These are phyloP conservation scores for Cladochytrium replicatum DNA, from an alignment of 192 early-diverging fungal genomes.

Conservation along the genomic window DNA sequence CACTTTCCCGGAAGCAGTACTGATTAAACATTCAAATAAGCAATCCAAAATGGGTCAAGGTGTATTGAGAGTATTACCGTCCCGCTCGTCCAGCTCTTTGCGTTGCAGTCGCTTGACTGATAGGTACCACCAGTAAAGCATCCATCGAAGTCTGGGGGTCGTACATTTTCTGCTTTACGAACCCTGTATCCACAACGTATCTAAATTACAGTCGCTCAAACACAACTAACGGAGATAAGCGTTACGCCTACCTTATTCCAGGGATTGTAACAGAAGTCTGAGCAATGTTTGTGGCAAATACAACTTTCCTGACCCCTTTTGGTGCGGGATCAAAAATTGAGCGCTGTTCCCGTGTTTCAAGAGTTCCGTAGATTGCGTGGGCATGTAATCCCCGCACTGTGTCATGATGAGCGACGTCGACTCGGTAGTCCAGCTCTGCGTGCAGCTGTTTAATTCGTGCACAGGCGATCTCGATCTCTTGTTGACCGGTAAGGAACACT, in stretches of 20 bases:
- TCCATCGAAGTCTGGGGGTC: slow-evolving; percentile 41
- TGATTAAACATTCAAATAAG: slow-evolving; percentile 3
- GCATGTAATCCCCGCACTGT: not conserved
- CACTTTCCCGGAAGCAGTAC: slow-evolving; percentile 44
- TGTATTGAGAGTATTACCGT: slow-evolving; percentile 5
- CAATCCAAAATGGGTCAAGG: slow-evolving; percentile 2
- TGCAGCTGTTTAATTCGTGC: slow-evolving; percentile 41
- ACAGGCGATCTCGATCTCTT: slow-evolving; percentile 50
- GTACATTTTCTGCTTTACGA: slow-evolving; percentile 53
- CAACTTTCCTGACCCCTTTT: slow-evolving; percentile 35
- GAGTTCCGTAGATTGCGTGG: slow-evolving; percentile 51
- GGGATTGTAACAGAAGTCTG: slow-evolving; percentile 53
- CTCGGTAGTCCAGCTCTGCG: slow-evolving; percentile 33
- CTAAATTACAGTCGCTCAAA: slow-evolving; percentile 4
- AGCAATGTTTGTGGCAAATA: slow-evolving; percentile 53
- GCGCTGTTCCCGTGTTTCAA: slow-evolving; percentile 62
- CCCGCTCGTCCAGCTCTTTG: slow-evolving; percentile 53
- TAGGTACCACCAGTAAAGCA: slow-evolving; percentile 40
- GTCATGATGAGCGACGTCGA: slow-evolving; percentile 8
- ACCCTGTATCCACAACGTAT: slow-evolving; percentile 55
- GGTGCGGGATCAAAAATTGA: slow-evolving; percentile 33
- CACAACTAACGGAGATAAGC: not conserved
- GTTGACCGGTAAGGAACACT: slow-evolving; percentile 49
- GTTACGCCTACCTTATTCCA: slow-evolving; percentile 27
- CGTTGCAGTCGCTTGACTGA: slow-evolving; percentile 50